Base-by-base conservation (phyloP, 1,284 basidiomycete genomes). In the Cryptococcus sp. region DNA sequence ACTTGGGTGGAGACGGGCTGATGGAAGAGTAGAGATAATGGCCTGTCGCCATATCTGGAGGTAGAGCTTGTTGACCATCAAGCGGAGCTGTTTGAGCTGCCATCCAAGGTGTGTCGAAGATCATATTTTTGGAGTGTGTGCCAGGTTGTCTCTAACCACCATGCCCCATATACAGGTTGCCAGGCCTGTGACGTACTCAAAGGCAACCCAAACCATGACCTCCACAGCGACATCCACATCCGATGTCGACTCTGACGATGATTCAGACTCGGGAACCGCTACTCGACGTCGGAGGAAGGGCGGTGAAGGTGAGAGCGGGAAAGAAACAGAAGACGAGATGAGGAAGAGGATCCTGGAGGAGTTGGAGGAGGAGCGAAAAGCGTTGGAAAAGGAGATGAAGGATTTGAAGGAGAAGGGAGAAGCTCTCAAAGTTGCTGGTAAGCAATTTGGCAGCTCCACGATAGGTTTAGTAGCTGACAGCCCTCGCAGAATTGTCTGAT, bases 1-100 rank as follows among this genome's bases (percentile, higher is more conserved):
- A 43, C 24, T n/a, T 52, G 37, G 48, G 42, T 37, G 56, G 52
- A 39, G 37, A 38, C 42, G 35, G 46, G n/a, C 49, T 47, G 23
- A 47, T n/a, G 47, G 18, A 38, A 18, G 16, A 37, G 33, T 35
- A 81, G 82, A 38, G 82, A 82, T 7, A 76, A 79, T 6, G 81
- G 79, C 2, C 51, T 56, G 16, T 85, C 83, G 4, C 84, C 87
- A 13, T 61, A 62, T 5, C 81, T 85, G 44, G 79, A 85, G 38
- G 82, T 84, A n/a, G 88, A 91, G 69, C 80, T 91, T 39, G 83
- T 94, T 57, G 89, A 94, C 66, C 83, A 90, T 13, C 88, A 91
- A 62, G 85, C 90, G 64, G 91, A 94, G 69, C 78, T 94, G 12
- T 94, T 90, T 66, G 90, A 93, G 67, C 77, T 93, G n/a, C 91